phyloP scores from a whole-genome alignment of 306 rosid genomes.

The Trichosanthes truncata region DNA sequence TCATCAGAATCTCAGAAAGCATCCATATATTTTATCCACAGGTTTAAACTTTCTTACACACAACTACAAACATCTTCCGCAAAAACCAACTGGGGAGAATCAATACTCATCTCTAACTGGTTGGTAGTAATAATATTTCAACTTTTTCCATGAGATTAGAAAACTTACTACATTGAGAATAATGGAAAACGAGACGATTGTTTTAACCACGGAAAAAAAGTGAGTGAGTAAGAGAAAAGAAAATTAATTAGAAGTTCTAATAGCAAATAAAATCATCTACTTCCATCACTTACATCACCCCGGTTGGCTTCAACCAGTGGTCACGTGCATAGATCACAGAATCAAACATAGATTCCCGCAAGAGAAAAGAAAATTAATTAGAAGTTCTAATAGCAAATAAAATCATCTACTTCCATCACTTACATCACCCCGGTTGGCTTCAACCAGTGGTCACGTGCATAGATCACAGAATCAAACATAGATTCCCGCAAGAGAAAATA shows the following conservation, averaged over 20 bases:
- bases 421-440: slow-evolving; percentile 94
- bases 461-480: slow-evolving; percentile 96
- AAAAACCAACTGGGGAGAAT: background rate
- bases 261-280: background rate
- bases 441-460: slow-evolving; percentile 98
- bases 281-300: slow-evolving; percentile 58
- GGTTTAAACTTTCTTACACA: background rate
- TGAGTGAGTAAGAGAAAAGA: background rate
- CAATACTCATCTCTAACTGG: background rate
- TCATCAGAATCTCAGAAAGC: background rate
- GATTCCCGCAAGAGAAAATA: slow-evolving; percentile 96
- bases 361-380: too few species aligned
- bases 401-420: slow-evolving; percentile 13
- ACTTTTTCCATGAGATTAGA: background rate
- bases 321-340: slow-evolving; percentile 98
- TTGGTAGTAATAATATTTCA: background rate
- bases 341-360: slow-evolving; percentile 98
- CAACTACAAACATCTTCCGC: background rate
- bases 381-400: too few species aligned
- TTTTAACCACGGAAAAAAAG: background rate
- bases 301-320: slow-evolving; percentile 94
- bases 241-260: background rate
- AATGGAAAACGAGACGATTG: background rate
- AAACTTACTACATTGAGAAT: background rate
- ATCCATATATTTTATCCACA: background rate